These are phyloP conservation scores for Eucommia ulmoides DNA, from an alignment of 257 asterid genomes.

Conservation along the genomic window DNA sequence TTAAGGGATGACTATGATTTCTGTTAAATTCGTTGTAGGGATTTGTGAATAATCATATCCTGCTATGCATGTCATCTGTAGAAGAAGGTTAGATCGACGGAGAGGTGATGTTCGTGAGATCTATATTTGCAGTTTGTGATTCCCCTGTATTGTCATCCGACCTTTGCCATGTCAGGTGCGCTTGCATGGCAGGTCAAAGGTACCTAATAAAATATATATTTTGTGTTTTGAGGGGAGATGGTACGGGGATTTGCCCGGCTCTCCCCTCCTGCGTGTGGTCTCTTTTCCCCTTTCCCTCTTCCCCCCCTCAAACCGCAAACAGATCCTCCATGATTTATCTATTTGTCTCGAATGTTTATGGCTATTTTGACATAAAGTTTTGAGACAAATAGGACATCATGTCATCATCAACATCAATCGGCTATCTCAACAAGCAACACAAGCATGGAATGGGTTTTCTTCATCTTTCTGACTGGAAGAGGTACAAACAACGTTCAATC, in stretches of 20 bases:
- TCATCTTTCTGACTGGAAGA: neutral
- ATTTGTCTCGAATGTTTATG: neutral
- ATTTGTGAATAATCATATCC: neutral
- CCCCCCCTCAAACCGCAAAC: neutral
- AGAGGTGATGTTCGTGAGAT: neutral
- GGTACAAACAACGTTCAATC: no score
- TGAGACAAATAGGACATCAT: neutral
- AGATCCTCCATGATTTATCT: neutral
- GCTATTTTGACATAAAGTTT: neutral
- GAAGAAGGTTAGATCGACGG: neutral
- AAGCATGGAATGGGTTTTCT: neutral
- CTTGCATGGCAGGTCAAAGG: neutral
- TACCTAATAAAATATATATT: neutral
- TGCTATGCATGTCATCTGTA: neutral
- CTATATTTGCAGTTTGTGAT: neutral
- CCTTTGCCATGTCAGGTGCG: constrained; percentile 1
- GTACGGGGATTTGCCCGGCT: neutral
- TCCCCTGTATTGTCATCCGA: neutral
- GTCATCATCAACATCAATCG: neutral
- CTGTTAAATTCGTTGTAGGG: neutral
- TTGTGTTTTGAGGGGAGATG: neutral
- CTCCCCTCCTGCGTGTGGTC: neutral
- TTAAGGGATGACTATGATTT: neutral
- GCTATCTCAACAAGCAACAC: no score
- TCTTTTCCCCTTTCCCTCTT: neutral